Percentiles rank a stretch among this genome's conserved stretches.
These are phyloP conservation scores for Gryganskiella cystojenkinii DNA, from an alignment of 192 early-diverging fungal species.

Conservation along the genomic window DNA sequence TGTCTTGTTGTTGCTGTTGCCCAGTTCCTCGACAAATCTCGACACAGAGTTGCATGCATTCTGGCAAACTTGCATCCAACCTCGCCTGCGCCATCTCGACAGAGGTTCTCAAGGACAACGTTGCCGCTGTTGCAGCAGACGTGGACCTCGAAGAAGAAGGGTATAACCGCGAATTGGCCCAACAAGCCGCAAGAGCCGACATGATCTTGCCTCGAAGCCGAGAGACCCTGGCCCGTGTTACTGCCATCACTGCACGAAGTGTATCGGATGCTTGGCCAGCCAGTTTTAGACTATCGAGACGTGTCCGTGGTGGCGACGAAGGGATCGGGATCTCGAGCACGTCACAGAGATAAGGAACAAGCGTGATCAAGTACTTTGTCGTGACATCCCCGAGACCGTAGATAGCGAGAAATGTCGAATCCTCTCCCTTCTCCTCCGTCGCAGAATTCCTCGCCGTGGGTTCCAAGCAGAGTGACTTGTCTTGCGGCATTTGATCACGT, in stretches of 20 bases:
- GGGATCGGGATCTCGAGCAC: constrained; percentile 23
- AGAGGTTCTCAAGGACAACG: neutral
- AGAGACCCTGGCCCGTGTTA: constrained; percentile 19
- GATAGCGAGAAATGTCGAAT: constrained; percentile 18
- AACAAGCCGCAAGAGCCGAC: constrained; percentile 29
- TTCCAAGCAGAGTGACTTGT: neutral
- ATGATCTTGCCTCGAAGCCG: constrained; percentile 35
- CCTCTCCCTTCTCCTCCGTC: neutral
- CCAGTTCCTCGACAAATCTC: constrained; percentile 17
- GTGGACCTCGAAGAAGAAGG: too few relatives aligned
- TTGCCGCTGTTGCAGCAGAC: neutral
- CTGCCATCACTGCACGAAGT: constrained; percentile 15
- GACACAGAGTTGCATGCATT: constrained; percentile 9
- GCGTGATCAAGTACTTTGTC: constrained; percentile 35
- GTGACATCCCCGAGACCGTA: constrained; percentile 29
- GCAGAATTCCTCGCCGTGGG: neutral
- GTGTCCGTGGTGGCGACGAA: constrained; percentile 10
- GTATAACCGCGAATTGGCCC: constrained; percentile 47
- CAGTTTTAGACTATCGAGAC: constrained; percentile 24
- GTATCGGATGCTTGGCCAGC: constrained; percentile 23
- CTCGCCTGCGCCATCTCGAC: constrained; percentile 7
- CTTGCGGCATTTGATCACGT: neutral
- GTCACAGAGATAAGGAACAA: constrained; percentile 16
- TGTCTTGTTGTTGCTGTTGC: too few relatives aligned
- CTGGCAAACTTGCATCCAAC: constrained; percentile 20